These are phyloP conservation scores for Coemansia asiatica DNA, from an alignment of 192 early-diverging fungal species.

Conservation along the genomic window DNA sequence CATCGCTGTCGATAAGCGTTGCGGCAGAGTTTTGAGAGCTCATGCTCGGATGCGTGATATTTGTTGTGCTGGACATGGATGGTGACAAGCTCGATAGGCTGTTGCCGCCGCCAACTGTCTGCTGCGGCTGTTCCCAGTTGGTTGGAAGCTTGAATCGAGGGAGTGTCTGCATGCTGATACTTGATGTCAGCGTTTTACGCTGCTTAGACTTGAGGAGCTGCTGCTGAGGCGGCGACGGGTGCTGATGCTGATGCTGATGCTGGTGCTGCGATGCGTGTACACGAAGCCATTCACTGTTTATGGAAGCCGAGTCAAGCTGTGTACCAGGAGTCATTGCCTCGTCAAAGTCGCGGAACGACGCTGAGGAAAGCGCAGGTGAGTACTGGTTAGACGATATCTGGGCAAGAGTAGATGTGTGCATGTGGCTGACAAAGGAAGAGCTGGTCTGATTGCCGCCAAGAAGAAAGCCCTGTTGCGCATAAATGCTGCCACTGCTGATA, in stretches of 20 bases:
- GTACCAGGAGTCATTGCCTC: not conserved
- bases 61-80: not conserved
- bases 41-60: not conserved
- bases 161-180: constrained; percentile 50
- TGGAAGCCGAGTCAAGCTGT: constrained; percentile 7
- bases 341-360: constrained; percentile 27
- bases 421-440: constrained; percentile 4
- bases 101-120: not conserved
- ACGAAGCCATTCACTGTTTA: constrained; percentile 13
- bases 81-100: not conserved
- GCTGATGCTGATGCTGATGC: constrained; percentile 20
- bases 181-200: constrained; percentile 33
- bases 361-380: constrained; percentile 33
- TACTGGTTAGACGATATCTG: constrained; percentile 22
- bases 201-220: constrained; percentile 19
- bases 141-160: constrained; percentile 33
- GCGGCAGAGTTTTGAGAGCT: constrained; percentile 38
- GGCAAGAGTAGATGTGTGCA: constrained; percentile 22
- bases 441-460: constrained; percentile 4
- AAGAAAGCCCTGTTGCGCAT: constrained; percentile 2
- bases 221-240: constrained; percentile 14
- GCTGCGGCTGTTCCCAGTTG: constrained; percentile 31
- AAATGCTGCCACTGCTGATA: not conserved
- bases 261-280: constrained; percentile 13
- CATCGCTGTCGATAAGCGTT: constrained; percentile 47